Evolutionary conservation across 805 yeast genomes (phyloP).

Genomic region (Spathaspora hagerdaliae): DNA sequence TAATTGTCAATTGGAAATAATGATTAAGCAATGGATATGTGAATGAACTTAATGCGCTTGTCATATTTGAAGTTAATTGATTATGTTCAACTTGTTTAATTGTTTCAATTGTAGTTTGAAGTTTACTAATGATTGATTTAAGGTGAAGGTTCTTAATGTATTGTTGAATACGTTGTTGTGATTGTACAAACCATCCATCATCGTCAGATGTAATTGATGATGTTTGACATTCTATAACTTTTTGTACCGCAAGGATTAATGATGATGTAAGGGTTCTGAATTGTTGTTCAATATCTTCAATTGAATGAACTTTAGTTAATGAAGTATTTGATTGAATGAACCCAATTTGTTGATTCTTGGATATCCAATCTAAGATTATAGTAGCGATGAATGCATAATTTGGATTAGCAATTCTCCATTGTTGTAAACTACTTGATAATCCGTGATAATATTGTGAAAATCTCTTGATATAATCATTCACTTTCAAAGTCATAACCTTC

Average conservation of each 20-base stretch:
- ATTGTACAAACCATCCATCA: slow-evolving; percentile 63
- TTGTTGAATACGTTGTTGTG: slow-evolving; percentile 43
- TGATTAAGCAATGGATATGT: slow-evolving; percentile 61
- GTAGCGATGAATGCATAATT: slow-evolving; percentile 45
- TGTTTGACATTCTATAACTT: slow-evolving; percentile 37
- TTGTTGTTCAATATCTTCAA: slow-evolving; percentile 41
- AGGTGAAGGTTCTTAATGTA: slow-evolving; percentile 43
- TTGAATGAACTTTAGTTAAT: slow-evolving; percentile 9
- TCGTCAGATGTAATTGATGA: slow-evolving; percentile 35
- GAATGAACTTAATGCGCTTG: slow-evolving; percentile 49
- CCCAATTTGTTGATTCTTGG: slow-evolving; percentile 12
- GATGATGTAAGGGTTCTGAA: slow-evolving; percentile 53
- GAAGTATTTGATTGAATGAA: slow-evolving; percentile 23
- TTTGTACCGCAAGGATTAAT: slow-evolving; percentile 67
- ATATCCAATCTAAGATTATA: slow-evolving; percentile 46
- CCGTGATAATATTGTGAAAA: slow-evolving; percentile 17
- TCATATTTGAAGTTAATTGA: slow-evolving; percentile 28
- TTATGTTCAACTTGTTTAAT: slow-evolving; percentile 37
- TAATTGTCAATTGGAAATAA: slow-evolving; percentile 48
- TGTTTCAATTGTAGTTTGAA: slow-evolving; percentile 30
- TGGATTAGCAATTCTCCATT: slow-evolving; percentile 31
- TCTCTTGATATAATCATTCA: slow-evolving; percentile 14
- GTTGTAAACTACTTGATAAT: slow-evolving; percentile 21
- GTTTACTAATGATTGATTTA: slow-evolving; percentile 27
- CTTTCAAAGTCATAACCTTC: slow-evolving; percentile 10